Base-by-base conservation (phyloP, 2,329 filamentous ascomycete genomes). In the Peltaster fructicola region DNA sequence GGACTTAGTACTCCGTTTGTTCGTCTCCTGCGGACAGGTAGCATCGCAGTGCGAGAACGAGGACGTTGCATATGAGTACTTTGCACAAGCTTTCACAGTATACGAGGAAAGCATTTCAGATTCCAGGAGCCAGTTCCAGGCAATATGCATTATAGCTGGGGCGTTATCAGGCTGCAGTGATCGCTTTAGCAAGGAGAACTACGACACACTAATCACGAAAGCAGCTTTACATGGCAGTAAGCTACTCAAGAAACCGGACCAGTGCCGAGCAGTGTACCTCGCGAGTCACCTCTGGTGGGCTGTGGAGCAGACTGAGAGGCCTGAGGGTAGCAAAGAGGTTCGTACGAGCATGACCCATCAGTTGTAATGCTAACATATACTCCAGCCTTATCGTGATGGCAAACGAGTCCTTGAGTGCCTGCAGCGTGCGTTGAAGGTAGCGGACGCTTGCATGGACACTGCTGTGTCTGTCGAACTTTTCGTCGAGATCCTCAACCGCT, bases 201-300 rank as follows among this genome's bases (percentile, higher is more conserved):
- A 95, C 52, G 90, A 98, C 50, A 98, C 88, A 0, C 62, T 98
- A 16, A 98, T 98, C 46, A 98, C 88, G 7, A 98, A 98, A 54
- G 90, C 82, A 38, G 85, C 90, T 3, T 65, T 95, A 38, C 90
- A 98, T 47, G 85, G 88, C 10, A 93, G 84, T 56, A 98, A 95
- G 51, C 60, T 98, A 36, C 64, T 98, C 40, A 85, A 92, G 54
- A 98, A 98, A 57, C 90, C 88, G 2, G 88, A 98, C 49, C 88
- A 98, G 54, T 98, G 88, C 50, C 73, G 88, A 13, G 88, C 88
- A 0, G 88, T 98, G 7, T 98, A 95, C 45, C 59, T 98, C 38
- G 88, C 88, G 3, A 93, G 84, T 49, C 88, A 98, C 52, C 56
- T 98, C 25, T 98, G 88, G 88, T 98, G 88, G 88, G 80, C 82